Conservation (phyloP, 768 basidiomycete genomes). For the Mycena galericulata region DNA sequence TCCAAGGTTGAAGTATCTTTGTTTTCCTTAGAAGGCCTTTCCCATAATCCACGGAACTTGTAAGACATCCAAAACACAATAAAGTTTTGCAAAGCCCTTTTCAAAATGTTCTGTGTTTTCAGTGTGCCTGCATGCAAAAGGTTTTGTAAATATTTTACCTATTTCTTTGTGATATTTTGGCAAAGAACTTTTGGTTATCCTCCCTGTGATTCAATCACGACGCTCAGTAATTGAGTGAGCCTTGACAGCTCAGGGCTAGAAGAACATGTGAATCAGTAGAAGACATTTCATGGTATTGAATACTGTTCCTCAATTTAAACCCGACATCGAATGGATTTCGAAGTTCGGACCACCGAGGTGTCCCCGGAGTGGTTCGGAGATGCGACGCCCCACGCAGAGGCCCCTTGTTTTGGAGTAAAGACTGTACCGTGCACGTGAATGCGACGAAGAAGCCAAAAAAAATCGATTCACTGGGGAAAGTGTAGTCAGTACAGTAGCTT, state of each 20-base stretch:
- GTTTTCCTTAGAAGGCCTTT: too few species aligned
- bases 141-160: too few species aligned
- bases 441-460: not conserved
- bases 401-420: not conserved
- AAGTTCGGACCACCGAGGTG: not conserved
- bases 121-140: too few species aligned
- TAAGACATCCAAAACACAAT: too few species aligned
- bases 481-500: not conserved
- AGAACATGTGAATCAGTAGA: not conserved
- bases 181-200: too few species aligned
- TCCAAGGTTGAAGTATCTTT: too few species aligned
- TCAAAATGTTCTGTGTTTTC: too few species aligned
- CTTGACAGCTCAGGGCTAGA: constrained; percentile 5
- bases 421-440: not conserved
- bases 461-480: not conserved
- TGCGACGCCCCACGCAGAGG: not conserved
- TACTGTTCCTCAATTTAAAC: not conserved
- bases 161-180: too few species aligned
- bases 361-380: not conserved
- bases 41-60: too few species aligned
- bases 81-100: too few species aligned
- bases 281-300: not conserved
- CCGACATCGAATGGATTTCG: not conserved
- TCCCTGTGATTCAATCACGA: constrained; percentile 7
- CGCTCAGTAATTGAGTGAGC: not conserved